Evolutionary conservation across 148 eudicot species (phyloP).

Genomic region (Spergularia marina): DNA sequence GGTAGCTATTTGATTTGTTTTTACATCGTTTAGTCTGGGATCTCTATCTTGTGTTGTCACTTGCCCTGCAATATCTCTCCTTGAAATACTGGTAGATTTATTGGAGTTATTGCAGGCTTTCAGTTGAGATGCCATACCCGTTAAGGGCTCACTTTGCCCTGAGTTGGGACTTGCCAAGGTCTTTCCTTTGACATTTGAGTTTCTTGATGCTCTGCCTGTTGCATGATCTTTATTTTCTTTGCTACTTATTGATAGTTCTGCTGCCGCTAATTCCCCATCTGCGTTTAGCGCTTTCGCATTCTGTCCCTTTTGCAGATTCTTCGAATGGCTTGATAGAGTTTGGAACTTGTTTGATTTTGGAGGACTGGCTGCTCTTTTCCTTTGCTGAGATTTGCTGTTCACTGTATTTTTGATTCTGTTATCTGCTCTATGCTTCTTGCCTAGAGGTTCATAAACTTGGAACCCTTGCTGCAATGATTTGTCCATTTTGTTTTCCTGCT

Average conservation of each 20-base stretch:
- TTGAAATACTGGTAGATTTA: conserved; percentile 24
- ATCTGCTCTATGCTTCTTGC: conserved; percentile 39
- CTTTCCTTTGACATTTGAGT: conserved; percentile 19
- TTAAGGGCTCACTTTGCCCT: conserved; percentile 22
- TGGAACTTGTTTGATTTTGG: conserved; percentile 26
- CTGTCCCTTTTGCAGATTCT: conserved; percentile 9
- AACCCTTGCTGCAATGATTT: conserved; percentile 25
- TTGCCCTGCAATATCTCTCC: conserved; percentile 25
- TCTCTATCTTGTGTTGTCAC: conserved; percentile 26
- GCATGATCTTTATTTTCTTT: conserved; percentile 17
- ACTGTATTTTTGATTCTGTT: conserved; percentile 31
- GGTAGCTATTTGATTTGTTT: conserved; percentile 38
- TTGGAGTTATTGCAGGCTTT: conserved; percentile 12
- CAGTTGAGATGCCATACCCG: conserved; percentile 23
- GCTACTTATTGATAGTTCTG: conserved; percentile 3
- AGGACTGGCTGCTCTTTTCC: conserved; percentile 20
- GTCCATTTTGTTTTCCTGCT: conserved; percentile 30
- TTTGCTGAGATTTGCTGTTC: conserved; percentile 30
- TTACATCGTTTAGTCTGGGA: conserved; percentile 18
- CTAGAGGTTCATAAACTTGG: conserved; percentile 28
- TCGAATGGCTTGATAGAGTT: conserved; percentile 27
- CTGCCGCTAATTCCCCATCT: too few species aligned
- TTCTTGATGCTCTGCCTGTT: conserved; percentile 11
- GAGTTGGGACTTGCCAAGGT: conserved; percentile 21
- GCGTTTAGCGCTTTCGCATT: too few species aligned